Percentiles rank a stretch among this genome's conserved stretches.
phyloP scores from a whole-genome alignment of 306 rosid genomes.

The Crotalaria pallida region DNA sequence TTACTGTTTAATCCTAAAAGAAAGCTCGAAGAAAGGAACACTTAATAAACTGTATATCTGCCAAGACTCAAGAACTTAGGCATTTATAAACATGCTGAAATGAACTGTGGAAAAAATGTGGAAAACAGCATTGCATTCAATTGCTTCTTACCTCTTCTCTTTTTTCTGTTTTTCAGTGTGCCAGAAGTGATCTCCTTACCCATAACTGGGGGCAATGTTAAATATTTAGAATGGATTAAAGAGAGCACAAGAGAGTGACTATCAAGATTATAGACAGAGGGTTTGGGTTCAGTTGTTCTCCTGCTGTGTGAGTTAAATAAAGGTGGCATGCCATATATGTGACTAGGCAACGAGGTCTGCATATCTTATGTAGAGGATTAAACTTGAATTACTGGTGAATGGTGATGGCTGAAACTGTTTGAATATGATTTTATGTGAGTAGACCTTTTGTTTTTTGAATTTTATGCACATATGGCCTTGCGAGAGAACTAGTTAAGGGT shows the following conservation, averaged over 20 bases:
- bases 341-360: conserved; percentile 9
- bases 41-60: conserved; percentile 4
- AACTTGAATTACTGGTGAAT: neutral
- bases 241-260: conserved; percentile 81
- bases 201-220: conserved; percentile 69
- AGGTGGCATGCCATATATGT: conserved; percentile 10
- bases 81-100: neutral
- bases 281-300: neutral
- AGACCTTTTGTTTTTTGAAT: neutral
- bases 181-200: conserved; percentile 96
- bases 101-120: neutral
- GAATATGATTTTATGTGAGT: conserved; percentile 4
- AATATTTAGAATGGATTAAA: conserved; percentile 82
- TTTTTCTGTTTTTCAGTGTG: conserved; percentile 47
- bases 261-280: conserved; percentile 18
- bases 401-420: neutral
- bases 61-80: neutral
- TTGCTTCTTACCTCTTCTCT: conserved; percentile 6
- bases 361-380: neutral
- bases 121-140: neutral
- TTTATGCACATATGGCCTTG: neutral
- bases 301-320: conserved; percentile 18
- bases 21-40: conserved; percentile 3
- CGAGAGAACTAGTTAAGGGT: no score
- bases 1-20: neutral